Evolutionary conservation across 108 stramenopile genomes (phyloP), one percentile per base, ranked within the genome.

Genomic region (Fistulifera pelliculosa): DNA sequence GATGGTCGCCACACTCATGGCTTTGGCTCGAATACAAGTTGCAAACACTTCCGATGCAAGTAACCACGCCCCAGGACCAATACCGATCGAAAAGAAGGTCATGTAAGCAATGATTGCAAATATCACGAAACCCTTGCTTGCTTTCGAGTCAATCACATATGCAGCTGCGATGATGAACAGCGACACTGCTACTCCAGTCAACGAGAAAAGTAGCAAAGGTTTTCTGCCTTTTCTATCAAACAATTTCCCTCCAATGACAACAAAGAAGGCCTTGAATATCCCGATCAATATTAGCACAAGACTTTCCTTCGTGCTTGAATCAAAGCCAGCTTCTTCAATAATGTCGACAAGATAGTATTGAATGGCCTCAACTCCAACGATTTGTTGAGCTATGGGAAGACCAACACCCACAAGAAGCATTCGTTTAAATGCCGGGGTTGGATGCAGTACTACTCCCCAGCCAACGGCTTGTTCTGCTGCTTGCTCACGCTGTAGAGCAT

Each of bases 321-420:
- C 44, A 40, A 87, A 70, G 19, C 88, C 89, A 24, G 74, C 61
- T 19, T 85, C 66, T 25, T 76, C 62, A 12, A 92, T 28, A 15
- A 91, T 70, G 41, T 77, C 81, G 11, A 84, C 49, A 23, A 87
- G 60, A 75, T 85, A 91, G 61, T 94, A 88, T 38, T 83, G 79
- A 58, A 94, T 83, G 24, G 87, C 83, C 54, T 94, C 93, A 58
- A 83, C 83, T 4, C 93, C 93, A 12, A 80, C 81, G 8, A 83
- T 77, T 61, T 91, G 90, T 57, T 94, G 93, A 17, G 80, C 73
- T 26, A 87, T 63, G n/a, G 88, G 85, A 8, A 67, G 58, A 6
- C 87, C 85, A 1, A 90, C 57, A 26, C 94, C 94, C 18, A 90
- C 87, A 43, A 92, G 14, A 5, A 94, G 60, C 80, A 92, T 92